Conservation (phyloP, 345 rosid species). For the Psidium guajava region DNA sequence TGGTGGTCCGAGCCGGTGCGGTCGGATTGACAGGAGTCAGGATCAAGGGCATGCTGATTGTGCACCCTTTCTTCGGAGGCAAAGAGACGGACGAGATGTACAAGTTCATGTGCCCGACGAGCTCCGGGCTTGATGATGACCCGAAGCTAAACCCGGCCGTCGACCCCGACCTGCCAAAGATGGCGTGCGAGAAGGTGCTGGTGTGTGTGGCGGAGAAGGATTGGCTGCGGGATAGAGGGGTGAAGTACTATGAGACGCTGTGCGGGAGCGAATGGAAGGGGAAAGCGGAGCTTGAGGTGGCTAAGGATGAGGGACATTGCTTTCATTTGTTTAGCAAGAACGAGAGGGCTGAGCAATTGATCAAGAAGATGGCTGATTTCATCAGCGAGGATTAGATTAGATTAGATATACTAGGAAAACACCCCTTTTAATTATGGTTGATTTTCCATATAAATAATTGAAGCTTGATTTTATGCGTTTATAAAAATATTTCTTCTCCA, state of each 20-base stretch:
- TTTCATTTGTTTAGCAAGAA: slow-evolving; percentile 15
- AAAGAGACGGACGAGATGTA: slow-evolving; percentile 20
- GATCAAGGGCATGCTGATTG: slow-evolving; percentile 17
- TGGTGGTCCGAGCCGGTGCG: slow-evolving; percentile 18
- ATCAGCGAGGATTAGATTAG: slow-evolving; percentile 3
- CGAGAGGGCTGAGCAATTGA: slow-evolving; percentile 11
- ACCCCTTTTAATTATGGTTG: neutral
- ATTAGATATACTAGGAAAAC: neutral
- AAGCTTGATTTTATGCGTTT: neutral
- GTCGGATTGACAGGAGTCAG: slow-evolving; percentile 6
- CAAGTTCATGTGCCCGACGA: slow-evolving; percentile 15
- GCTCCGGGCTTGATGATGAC: slow-evolving; percentile 15
- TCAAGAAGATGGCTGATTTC: slow-evolving; percentile 22
- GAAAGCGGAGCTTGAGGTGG: slow-evolving; percentile 15
- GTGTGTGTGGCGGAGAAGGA: slow-evolving; percentile 36
- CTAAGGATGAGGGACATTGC: slow-evolving; percentile 23
- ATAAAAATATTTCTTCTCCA: neutral
- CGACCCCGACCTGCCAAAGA: slow-evolving; percentile 20
- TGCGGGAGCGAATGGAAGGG: slow-evolving; percentile 21
- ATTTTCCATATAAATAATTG: neutral
- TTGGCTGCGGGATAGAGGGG: slow-evolving; percentile 22
- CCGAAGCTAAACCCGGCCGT: slow-evolving; percentile 18
- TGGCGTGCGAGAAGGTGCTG: slow-evolving; percentile 18
- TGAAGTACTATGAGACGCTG: slow-evolving; percentile 14
- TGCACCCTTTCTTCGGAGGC: slow-evolving; percentile 39